Conservation (phyloP, 257 asterid genomes). For the Solanum pennellii region DNA sequence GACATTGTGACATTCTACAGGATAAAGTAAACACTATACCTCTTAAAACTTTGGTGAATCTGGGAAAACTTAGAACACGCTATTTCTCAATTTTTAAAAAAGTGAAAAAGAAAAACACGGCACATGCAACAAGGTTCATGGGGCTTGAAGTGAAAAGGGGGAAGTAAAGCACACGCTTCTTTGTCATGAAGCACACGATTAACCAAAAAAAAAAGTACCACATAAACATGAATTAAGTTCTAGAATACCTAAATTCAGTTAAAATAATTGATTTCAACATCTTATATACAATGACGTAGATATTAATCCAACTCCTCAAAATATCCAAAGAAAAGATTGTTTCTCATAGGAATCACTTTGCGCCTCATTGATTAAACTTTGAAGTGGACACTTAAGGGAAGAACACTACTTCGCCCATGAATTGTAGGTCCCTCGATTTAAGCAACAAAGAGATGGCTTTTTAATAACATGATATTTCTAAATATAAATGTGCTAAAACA, state of each 20-base stretch:
- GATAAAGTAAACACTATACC: not conserved
- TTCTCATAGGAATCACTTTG: not conserved
- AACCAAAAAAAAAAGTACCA: not conserved
- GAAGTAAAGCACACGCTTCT: not conserved
- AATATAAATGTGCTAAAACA: not conserved
- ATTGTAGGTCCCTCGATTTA: not conserved
- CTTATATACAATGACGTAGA: not conserved
- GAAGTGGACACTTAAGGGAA: not conserved
- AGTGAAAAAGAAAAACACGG: not conserved
- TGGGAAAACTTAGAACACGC: not conserved
- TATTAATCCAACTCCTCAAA: not conserved
- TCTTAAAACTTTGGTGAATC: not conserved
- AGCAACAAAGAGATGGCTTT: not conserved
- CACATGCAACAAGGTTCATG: not conserved
- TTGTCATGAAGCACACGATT: not conserved
- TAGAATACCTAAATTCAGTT: not conserved
- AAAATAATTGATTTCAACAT: not conserved
- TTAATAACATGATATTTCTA: not conserved
- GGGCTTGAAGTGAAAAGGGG: not conserved
- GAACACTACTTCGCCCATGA: not conserved
- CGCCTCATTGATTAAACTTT: not conserved
- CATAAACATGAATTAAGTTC: not conserved
- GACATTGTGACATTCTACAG: not conserved
- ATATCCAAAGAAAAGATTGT: not conserved
- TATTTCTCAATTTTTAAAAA: not conserved